A percentile compares a stretch with the other conserved stretches of the same genome.
Conservation (phyloP, 1,284 basidiomycete genomes). For the Rhodotorula sp. region DNA sequence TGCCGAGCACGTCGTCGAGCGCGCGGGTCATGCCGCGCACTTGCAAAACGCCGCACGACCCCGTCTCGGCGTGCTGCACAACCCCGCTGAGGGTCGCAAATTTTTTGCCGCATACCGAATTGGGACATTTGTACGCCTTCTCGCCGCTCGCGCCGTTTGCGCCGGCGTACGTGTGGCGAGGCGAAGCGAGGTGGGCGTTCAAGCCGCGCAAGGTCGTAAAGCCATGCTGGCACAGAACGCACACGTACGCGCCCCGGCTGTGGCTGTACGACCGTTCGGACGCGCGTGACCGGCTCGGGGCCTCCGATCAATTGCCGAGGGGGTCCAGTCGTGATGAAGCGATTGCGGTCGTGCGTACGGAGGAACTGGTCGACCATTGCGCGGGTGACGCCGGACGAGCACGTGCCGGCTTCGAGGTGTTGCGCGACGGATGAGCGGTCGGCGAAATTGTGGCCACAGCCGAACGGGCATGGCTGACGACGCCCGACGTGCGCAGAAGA, state of each 20-base stretch:
- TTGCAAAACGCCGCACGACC: neutral
- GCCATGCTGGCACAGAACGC: slow-evolving; percentile 57
- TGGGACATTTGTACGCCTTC: slow-evolving; percentile 55
- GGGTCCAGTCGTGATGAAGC: slow-evolving; percentile 48
- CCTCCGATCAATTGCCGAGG: slow-evolving; percentile 45
- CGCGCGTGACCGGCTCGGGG: slow-evolving; percentile 41
- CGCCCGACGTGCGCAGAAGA: slow-evolving; percentile 46
- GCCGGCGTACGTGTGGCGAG: slow-evolving; percentile 49
- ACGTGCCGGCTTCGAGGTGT: slow-evolving; percentile 56
- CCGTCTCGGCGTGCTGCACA: slow-evolving; percentile 8
- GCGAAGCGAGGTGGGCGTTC: slow-evolving; percentile 58
- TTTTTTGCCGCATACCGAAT: slow-evolving; percentile 1
- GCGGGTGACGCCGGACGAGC: slow-evolving; percentile 49
- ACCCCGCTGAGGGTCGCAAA: slow-evolving; percentile 8
- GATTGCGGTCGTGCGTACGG: slow-evolving; percentile 49
- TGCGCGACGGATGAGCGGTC: slow-evolving; percentile 55
- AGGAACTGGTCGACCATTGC: slow-evolving; percentile 50
- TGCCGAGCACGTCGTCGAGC: neutral
- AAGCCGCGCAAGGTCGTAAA: slow-evolving; percentile 53
- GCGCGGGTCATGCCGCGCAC: neutral
- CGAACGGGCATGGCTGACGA: slow-evolving; percentile 36
- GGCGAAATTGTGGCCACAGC: slow-evolving; percentile 53
- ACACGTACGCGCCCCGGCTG: slow-evolving; percentile 53
- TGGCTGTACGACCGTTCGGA: slow-evolving; percentile 4
- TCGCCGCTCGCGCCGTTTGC: slow-evolving; percentile 36